Conservation (phyloP, 768 basidiomycete genomes). For the Dacryopinax primogenitus region DNA sequence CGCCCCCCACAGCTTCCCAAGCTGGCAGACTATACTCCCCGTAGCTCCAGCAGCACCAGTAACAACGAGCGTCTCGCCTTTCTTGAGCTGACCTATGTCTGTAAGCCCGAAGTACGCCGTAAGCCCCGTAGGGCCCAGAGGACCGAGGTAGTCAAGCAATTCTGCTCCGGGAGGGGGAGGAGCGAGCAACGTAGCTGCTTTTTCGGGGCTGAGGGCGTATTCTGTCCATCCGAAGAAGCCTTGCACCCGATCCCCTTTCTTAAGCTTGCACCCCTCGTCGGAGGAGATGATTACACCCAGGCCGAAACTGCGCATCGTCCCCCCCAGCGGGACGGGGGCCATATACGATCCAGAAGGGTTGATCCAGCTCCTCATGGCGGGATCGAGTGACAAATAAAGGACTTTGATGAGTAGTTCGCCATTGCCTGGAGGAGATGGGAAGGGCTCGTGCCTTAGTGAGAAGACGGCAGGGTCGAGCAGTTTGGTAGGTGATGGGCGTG, state of each 20-base stretch:
- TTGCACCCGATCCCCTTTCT: conserved; percentile 36
- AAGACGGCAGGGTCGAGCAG: neutral
- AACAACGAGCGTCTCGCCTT: conserved; percentile 73
- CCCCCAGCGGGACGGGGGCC: conserved; percentile 51
- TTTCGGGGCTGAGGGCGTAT: conserved; percentile 49
- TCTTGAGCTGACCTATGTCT: conserved; percentile 65
- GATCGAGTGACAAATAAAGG: conserved; percentile 70
- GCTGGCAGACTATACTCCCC: conserved; percentile 70
- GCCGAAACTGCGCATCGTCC: conserved; percentile 58
- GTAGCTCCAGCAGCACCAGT: conserved; percentile 89
- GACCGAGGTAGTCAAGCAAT: conserved; percentile 66
- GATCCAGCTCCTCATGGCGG: conserved; percentile 79
- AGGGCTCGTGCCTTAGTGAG: conserved; percentile 12
- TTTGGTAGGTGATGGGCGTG: neutral
- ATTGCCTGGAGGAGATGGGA: conserved; percentile 29
- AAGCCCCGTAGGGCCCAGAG: conserved; percentile 61
- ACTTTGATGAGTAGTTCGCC: conserved; percentile 56
- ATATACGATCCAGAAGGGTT: conserved; percentile 59
- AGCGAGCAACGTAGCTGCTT: conserved; percentile 35
- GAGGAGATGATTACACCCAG: conserved; percentile 41
- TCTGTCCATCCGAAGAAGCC: conserved; percentile 56
- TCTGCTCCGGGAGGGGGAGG: conserved; percentile 41
- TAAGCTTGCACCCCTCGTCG: conserved; percentile 42
- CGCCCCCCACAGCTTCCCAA: conserved; percentile 59
- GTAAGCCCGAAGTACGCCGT: conserved; percentile 86